Base-by-base conservation (phyloP, 768 basidiomycete species). In the Daedaleopsis nitida region DNA sequence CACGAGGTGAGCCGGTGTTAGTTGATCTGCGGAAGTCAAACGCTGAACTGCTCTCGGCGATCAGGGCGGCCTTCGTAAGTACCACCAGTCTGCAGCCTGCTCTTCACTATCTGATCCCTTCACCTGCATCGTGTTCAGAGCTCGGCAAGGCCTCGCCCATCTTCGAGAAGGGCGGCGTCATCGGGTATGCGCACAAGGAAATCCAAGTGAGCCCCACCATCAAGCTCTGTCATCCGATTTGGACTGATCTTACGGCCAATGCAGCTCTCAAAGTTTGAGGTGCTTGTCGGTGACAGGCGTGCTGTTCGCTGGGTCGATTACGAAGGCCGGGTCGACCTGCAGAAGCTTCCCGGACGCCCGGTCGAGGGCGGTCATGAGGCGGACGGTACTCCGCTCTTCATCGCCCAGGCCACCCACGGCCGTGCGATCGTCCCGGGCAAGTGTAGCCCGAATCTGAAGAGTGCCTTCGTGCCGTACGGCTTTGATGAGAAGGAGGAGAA, bases 281-380 rank as follows among this genome's bases (percentile, higher is more conserved):
- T 91, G 49, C 85, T 92, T n/a, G 75, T 90, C 17, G 89, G 87
- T 1, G 77, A 91, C 67, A 74, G 77, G 64, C 72, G 70, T 4
- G 86, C 78, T 24, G 70, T 92, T 55, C 77, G 66, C 52, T 92
- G 89, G 89, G 84, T 87, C 0, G 62, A 77, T 52, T 65, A 72
- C 52, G 72, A 73, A 37, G 86, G 86, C 27, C 71, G 68, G 7
- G 63, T 89, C 59, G 76, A 84, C 55, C 58, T 83, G 37, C 48
- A 68, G 1, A 57, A 66, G 39, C 80, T 89, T 35, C 75, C 81
- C 50, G 73, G 73, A 50, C 72, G 62, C 5, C 87, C 87, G 0
- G 86, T 92, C 38, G 87, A 90, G 60, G 90, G 86, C 52, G 90
- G 90, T 2, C 76, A 72, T 32, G 89, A 91, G 69, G 75, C 78